These are phyloP conservation scores for Verticillium alfalfae DNA, from an alignment of 2,329 filamentous ascomycete genomes.

Conservation along the genomic window DNA sequence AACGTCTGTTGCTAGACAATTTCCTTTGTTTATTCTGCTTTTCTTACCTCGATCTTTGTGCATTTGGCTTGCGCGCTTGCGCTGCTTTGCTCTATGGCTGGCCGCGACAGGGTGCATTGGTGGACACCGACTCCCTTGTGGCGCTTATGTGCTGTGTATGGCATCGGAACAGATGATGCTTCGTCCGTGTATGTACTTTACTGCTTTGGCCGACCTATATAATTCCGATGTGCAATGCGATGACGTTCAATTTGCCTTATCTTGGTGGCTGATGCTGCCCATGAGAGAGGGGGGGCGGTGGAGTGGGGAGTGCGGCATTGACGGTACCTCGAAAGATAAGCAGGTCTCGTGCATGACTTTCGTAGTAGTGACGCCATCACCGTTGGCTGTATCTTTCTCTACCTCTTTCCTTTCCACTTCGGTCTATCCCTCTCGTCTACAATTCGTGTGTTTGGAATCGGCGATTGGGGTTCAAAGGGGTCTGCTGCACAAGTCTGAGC, in stretches of 20 bases:
- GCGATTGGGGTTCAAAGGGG: not conserved
- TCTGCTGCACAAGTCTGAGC: not conserved
- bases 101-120: not conserved
- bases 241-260: not conserved
- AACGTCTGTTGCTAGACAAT: not conserved
- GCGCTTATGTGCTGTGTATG: not conserved
- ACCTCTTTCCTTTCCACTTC: not conserved
- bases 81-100: not conserved
- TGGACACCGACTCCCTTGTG: not conserved
- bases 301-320: not conserved
- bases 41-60: not conserved
- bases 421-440: not conserved
- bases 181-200: not conserved
- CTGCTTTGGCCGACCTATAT: not conserved
- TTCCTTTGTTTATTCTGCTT: not conserved
- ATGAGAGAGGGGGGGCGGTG: not conserved
- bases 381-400: not conserved
- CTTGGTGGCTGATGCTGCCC: not conserved
- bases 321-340: not conserved
- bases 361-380: not conserved
- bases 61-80: not conserved
- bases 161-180: not conserved
- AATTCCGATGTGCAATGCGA: not conserved
- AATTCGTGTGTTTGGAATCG: not conserved
- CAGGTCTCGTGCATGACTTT: not conserved